Evolutionary conservation across 1,284 basidiomycete species (phyloP).

Genomic region (Jaminaea rosea): DNA sequence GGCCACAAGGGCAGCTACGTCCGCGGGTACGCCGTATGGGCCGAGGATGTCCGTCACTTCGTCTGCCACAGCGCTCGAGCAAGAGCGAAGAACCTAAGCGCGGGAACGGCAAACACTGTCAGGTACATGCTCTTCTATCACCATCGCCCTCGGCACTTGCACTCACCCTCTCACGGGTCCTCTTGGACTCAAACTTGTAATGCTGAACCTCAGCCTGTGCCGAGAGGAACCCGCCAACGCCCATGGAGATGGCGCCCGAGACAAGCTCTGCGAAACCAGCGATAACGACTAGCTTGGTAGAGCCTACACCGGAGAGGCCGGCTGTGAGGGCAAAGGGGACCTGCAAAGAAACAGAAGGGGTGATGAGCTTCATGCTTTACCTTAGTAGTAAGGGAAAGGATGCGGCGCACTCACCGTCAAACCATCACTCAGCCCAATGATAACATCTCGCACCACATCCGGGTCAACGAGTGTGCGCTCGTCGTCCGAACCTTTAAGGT

Average conservation of each 20-base stretch:
- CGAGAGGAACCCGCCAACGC: constrained; percentile 86
- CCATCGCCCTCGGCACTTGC: not conserved
- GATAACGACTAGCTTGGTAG: constrained; percentile 76
- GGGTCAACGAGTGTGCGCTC: constrained; percentile 59
- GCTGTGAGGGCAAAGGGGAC: constrained; percentile 52
- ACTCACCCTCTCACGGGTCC: constrained; percentile 60
- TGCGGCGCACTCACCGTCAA: constrained; percentile 84
- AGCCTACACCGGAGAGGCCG: constrained; percentile 80
- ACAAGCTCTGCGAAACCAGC: constrained; percentile 71
- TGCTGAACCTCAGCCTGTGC: constrained; percentile 93
- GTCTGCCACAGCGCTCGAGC: constrained; percentile 87
- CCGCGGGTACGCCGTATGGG: constrained; percentile 76
- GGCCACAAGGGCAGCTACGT: constrained; percentile 69
- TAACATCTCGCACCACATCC: constrained; percentile 67
- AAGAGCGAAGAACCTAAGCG: constrained; percentile 56
- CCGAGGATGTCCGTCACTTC: constrained; percentile 82
- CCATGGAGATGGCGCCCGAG: constrained; percentile 64
- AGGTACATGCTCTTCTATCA: not conserved
- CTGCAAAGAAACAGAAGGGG: too few relatives aligned
- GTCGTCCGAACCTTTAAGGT: constrained; percentile 66
- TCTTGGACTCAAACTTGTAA: constrained; percentile 20
- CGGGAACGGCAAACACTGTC: not conserved
- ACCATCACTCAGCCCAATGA: constrained; percentile 93
- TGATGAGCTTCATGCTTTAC: too few relatives aligned
- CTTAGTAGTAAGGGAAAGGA: too few relatives aligned